Conservation (phyloP, 176 grass and related monocot genomes). For the Metroxylon sagu region DNA sequence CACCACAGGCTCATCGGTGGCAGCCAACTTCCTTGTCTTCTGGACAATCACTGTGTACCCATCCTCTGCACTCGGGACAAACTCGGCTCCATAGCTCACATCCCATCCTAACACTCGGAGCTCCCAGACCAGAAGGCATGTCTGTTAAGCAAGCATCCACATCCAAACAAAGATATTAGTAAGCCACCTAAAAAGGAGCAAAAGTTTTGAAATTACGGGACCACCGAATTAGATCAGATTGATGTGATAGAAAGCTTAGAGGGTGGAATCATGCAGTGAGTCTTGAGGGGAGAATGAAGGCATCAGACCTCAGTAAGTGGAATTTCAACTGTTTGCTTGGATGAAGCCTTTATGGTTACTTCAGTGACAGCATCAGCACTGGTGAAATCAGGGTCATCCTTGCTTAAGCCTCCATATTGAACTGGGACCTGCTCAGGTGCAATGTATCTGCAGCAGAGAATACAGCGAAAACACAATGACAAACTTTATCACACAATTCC, state of each 20-base stretch:
- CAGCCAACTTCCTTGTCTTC: conserved; percentile 69
- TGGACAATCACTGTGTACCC: conserved; percentile 92
- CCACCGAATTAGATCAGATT: neutral
- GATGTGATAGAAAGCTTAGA: neutral
- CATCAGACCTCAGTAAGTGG: conserved; percentile 44
- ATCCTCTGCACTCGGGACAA: conserved; percentile 56
- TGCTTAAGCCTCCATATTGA: conserved; percentile 74
- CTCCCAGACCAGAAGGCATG: conserved; percentile 73
- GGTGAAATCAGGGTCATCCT: conserved; percentile 84
- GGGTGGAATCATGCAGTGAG: too few species aligned
- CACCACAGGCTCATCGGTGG: conserved; percentile 65
- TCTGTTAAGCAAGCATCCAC: conserved; percentile 17
- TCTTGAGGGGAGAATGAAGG: too few species aligned
- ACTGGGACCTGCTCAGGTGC: conserved; percentile 83
- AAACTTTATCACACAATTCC: neutral
- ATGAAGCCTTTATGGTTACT: conserved; percentile 57
- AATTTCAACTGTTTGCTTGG: conserved; percentile 69
- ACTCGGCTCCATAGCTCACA: conserved; percentile 69
- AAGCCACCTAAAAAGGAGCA: too few species aligned
- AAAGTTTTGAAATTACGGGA: too few species aligned
- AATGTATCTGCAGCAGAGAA: conserved; percentile 54
- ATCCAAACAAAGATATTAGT: neutral
- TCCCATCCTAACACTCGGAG: conserved; percentile 76
- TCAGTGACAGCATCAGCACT: conserved; percentile 52
- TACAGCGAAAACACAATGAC: neutral